Conservation (phyloP, 1,139 yeast genomes). For the Pichia sp. region DNA sequence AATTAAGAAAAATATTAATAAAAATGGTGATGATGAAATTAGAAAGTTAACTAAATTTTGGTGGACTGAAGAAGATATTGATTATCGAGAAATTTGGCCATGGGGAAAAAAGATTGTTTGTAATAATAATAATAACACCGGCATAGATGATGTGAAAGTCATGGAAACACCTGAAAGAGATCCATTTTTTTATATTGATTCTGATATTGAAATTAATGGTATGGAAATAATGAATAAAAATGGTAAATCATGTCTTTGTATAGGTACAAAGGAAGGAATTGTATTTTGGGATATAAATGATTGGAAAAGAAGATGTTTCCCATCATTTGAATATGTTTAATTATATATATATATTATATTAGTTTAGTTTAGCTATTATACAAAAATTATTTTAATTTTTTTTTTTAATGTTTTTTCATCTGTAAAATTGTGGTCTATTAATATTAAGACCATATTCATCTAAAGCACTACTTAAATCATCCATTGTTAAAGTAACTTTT, state of each 20-base stretch:
- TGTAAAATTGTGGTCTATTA: conserved; percentile 87
- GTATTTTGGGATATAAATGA: conserved; percentile 45
- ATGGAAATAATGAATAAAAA: conserved; percentile 38
- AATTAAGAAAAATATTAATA: neutral
- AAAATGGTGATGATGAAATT: neutral
- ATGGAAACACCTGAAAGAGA: conserved; percentile 15
- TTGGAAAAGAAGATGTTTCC: conserved; percentile 47
- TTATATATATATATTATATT: neutral
- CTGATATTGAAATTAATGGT: conserved; percentile 39
- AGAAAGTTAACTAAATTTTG: conserved; percentile 1
- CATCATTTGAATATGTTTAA: conserved; percentile 27
- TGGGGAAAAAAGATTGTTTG: conserved; percentile 6
- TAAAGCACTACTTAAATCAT: conserved; percentile 78
- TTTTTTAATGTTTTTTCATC: conserved; percentile 32
- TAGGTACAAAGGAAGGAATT: conserved; percentile 44
- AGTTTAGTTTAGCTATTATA: neutral
- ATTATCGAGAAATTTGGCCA: conserved; percentile 8
- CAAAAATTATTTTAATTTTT: neutral
- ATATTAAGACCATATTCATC: conserved; percentile 91
- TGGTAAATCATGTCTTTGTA: conserved; percentile 34
- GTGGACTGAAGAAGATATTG: conserved; percentile 8
- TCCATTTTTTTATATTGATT: conserved; percentile 22
- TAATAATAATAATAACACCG: neutral
- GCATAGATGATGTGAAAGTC: neutral
- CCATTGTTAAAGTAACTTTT: conserved; percentile 79